phyloP scores from a whole-genome alignment of 768 basidiomycete genomes.

The Boletellus sp. region DNA sequence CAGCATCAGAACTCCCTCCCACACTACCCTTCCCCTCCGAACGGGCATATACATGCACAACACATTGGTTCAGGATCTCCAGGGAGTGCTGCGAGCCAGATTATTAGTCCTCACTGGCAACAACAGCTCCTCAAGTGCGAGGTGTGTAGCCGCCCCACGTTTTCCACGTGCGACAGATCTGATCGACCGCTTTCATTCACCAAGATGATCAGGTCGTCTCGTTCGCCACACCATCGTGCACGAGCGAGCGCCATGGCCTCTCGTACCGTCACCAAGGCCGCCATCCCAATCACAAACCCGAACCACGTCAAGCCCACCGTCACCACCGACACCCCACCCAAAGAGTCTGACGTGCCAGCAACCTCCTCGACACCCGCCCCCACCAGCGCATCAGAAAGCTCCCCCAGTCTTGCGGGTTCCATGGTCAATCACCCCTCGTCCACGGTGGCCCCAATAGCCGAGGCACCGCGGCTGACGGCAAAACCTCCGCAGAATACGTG shows the following conservation, averaged over 20 bases:
- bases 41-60: conserved; percentile 56
- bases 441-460: conserved; percentile 68
- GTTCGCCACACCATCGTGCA: conserved; percentile 91
- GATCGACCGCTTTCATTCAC: conserved; percentile 19
- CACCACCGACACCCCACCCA: conserved; percentile 26
- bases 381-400: conserved; percentile 30
- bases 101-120: conserved; percentile 86
- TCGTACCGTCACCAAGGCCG: conserved; percentile 79
- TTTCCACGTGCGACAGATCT: conserved; percentile 15
- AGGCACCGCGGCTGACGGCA: conserved; percentile 61
- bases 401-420: conserved; percentile 33
- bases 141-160: conserved; percentile 48
- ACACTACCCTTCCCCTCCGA: conserved; percentile 78
- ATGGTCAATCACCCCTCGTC: conserved; percentile 66
- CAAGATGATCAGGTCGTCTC: conserved; percentile 79
- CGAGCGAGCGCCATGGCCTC: conserved; percentile 93
- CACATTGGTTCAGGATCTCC: conserved; percentile 61
- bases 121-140: conserved; percentile 91
- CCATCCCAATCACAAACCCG: conserved; percentile 90
- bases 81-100: conserved; percentile 50
- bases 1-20: conserved; percentile 78
- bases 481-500: conserved; percentile 76
- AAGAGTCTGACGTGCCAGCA: conserved; percentile 28
- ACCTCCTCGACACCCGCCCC: conserved; percentile 31
- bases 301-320: conserved; percentile 54